Evolutionary conservation across 352 stramenopile genomes (phyloP), one percentile per base, ranked within the genome.

Genomic region (Phytophthora sojae): DNA sequence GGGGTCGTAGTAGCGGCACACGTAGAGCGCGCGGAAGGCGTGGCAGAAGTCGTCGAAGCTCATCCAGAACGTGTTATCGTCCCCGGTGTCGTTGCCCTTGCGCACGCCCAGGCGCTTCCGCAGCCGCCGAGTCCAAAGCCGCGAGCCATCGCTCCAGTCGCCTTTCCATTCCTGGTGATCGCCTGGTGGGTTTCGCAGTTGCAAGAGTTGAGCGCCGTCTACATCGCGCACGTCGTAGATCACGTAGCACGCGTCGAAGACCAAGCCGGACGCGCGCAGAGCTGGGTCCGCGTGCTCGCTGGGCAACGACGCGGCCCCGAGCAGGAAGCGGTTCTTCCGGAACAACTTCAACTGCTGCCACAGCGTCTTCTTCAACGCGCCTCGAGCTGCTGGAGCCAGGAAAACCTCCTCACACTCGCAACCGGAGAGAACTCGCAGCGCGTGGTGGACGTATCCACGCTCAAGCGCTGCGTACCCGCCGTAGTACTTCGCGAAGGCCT

Each of bases 1-100:
- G 9, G 92, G 91, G 62, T 98, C 93, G 73, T 98, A 98, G 72
- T 98, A 96, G 8, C 91, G 82, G 61, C 95, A 98, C 26, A 98
- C 76, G 82, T 98, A 98, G 0, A 98, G 70, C 53, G 87, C 93
- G 15, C 88, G 93, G 73, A 98, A 99, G 30, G 84, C 78, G 42
- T 96, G 81, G 68, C 88, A 95, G 65, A 98, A 98, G 70, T 98
- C 95, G 75, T 98, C 91, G 80, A 98, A 98, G 70, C 88, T 94
- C 91, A 98, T 98, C 91, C 90, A 98, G 75, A 98, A 98, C 47
- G 91, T 97, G 67, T 97, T 97, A 73, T 98, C 91, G 52, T 92
- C 84, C 32, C 69, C 80, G 54, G 97, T 84, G 52, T 95, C 86
- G 32, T 75, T 81, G 60, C 96, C 81, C 11, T 86, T 75, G 2